phyloP scores from a whole-genome alignment of 305 asterid genomes.

The Solanum hybrid region DNA sequence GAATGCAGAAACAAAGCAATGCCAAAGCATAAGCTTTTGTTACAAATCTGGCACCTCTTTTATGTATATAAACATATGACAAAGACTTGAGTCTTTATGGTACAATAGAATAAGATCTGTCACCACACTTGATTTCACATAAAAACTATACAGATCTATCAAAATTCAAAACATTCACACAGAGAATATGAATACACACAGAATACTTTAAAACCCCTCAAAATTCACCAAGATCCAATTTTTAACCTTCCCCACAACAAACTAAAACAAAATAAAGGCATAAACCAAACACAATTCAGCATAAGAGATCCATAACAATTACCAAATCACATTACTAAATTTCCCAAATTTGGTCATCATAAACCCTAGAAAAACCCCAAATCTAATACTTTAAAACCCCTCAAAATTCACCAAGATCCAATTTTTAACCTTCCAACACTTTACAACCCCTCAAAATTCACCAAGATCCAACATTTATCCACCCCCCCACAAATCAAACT shows the following conservation, averaged over 20 bases:
- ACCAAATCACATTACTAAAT: not conserved
- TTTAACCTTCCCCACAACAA: not conserved
- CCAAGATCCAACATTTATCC: conserved; percentile 15
- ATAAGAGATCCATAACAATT: not conserved
- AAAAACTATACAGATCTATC: not conserved
- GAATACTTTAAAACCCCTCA: fast-evolving
- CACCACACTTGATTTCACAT: not conserved
- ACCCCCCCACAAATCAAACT: conserved; percentile 13
- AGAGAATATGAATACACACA: not conserved
- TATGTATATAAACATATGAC: not conserved
- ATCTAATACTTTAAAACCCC: not conserved
- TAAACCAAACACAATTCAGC: not conserved
- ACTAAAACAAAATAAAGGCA: not conserved
- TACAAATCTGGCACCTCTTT: not conserved
- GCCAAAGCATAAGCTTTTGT: not conserved
- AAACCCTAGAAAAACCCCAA: not conserved
- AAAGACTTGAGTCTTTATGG: not conserved
- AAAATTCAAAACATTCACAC: not conserved
- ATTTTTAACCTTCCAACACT: not conserved
- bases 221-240: not conserved
- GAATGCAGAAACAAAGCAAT: not conserved
- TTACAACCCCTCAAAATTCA: conserved; percentile 3
- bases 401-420: not conserved
- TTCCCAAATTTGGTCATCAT: not conserved
- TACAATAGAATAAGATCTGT: not conserved